These are phyloP conservation scores for Lantana camara DNA, from an alignment of 257 asterid genomes.

Conservation along the genomic window DNA sequence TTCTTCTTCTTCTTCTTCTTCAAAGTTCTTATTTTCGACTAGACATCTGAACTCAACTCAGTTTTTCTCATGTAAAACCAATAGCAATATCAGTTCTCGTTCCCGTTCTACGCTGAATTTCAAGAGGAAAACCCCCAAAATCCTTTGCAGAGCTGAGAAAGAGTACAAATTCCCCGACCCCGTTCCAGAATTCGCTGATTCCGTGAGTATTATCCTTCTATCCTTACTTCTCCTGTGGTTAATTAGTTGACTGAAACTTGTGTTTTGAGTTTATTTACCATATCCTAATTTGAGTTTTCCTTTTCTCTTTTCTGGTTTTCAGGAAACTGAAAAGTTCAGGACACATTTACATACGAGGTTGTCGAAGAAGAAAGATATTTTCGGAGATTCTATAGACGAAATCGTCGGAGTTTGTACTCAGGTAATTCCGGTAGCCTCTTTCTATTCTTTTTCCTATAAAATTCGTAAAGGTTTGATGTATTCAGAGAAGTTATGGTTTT, in stretches of 20 bases:
- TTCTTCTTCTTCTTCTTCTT: slow-evolving; percentile 19
- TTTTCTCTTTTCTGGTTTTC: slow-evolving; percentile 8
- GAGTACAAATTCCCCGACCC: slow-evolving; percentile 97
- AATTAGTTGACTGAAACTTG: not conserved
- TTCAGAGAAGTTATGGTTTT: no score
- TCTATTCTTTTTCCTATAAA: not conserved
- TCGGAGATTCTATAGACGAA: slow-evolving; percentile 81
- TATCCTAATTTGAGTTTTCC: no score
- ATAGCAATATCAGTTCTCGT: slow-evolving; percentile 9
- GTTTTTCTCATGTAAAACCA: not conserved
- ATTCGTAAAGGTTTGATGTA: no score
- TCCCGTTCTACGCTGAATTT: slow-evolving; percentile 13
- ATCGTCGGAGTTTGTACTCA: slow-evolving; percentile 80
- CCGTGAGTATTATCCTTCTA: slow-evolving; percentile 43
- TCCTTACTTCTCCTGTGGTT: not conserved
- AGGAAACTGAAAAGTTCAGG: slow-evolving; percentile 86
- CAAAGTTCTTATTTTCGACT: slow-evolving; percentile 24
- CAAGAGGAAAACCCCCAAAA: slow-evolving; percentile 18
- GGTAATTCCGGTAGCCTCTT: slow-evolving; percentile 39
- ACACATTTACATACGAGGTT: slow-evolving; percentile 61
- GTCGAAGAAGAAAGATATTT: slow-evolving; percentile 81
- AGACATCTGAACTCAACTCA: slow-evolving; percentile 7
- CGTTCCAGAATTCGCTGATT: slow-evolving; percentile 90
- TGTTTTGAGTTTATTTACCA: not conserved
- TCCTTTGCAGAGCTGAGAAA: slow-evolving; percentile 70